Conservation (phyloP, 2,329 filamentous ascomycete genomes). For the Graphilbum ipis-grandicollis region DNA sequence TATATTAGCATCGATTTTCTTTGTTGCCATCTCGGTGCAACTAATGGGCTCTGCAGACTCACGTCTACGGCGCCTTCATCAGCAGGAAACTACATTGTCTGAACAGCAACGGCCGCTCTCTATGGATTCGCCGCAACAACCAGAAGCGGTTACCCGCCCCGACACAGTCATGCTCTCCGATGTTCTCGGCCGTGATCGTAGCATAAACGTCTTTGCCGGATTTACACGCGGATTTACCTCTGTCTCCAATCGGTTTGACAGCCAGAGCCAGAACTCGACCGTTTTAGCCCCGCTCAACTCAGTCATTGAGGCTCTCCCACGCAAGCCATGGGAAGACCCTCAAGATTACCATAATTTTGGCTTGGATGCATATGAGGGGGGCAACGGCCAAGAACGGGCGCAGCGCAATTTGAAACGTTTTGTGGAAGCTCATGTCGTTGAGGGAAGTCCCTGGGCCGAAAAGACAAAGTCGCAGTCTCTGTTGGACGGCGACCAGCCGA, state of each 20-base stretch:
- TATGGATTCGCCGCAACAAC: too few relatives aligned
- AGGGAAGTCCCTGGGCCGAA: conserved; percentile 57
- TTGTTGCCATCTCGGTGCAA: too few relatives aligned
- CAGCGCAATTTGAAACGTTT: conserved; percentile 61
- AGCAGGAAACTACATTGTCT: too few relatives aligned
- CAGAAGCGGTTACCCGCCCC: background rate
- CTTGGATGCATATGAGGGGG: conserved; percentile 56
- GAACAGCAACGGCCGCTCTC: too few relatives aligned
- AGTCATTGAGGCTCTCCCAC: conserved; percentile 57
- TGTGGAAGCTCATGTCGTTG: conserved; percentile 71
- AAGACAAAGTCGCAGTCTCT: conserved; percentile 47
- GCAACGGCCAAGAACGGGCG: conserved; percentile 58
- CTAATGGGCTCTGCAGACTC: too few relatives aligned
- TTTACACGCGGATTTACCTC: conserved; percentile 59
- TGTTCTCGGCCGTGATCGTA: conserved; percentile 61
- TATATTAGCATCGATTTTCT: too few relatives aligned
- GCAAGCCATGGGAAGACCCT: conserved; percentile 75
- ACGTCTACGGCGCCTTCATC: too few relatives aligned
- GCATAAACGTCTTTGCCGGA: conserved; percentile 70
- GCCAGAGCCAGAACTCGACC: conserved; percentile 53
- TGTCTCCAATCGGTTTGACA: conserved; percentile 52
- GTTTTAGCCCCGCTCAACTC: conserved; percentile 78
- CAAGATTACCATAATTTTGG: conserved; percentile 54
- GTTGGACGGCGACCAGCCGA: conserved; percentile 36
- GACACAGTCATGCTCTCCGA: conserved; percentile 58